Evolutionary conservation across 805 yeast genomes (phyloP).

Genomic region (Soucietia sequanensis): DNA sequence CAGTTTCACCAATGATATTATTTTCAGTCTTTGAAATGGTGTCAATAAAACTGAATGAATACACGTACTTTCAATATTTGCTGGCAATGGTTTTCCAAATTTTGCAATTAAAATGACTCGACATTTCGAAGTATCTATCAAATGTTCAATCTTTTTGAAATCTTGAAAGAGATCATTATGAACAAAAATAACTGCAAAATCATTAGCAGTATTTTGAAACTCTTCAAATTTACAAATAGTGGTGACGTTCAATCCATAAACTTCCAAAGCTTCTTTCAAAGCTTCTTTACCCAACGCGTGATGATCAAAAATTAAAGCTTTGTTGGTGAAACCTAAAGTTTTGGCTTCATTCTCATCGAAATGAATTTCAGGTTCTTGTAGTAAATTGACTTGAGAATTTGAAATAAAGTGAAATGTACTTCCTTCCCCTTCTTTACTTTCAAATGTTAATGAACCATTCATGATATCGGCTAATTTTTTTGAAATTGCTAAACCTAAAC

Average conservation of each 20-base stretch:
- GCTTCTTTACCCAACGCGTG: constrained; percentile 30
- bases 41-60: constrained; percentile 23
- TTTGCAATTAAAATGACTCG: constrained; percentile 23
- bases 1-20: constrained; percentile 6
- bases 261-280: constrained; percentile 29
- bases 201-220: constrained; percentile 9
- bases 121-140: constrained; percentile 5
- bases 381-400: constrained; percentile 25
- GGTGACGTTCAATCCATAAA: constrained; percentile 33
- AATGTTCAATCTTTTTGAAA: constrained; percentile 7
- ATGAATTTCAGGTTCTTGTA: constrained; percentile 16
- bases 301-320: constrained; percentile 31
- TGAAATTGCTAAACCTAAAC: constrained; percentile 49
- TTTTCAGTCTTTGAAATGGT: constrained; percentile 27
- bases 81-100: constrained; percentile 28
- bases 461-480: constrained; percentile 47
- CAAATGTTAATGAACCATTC: constrained; percentile 48
- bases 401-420: constrained; percentile 43
- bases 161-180: constrained; percentile 15
- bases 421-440: constrained; percentile 46
- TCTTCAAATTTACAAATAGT: constrained; percentile 14
- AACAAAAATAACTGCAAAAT: constrained; percentile 17
- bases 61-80: constrained; percentile 16
- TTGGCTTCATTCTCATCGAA: constrained; percentile 9
- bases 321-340: constrained; percentile 10